Percentiles rank a stretch among this genome's conserved stretches.
Conservation (phyloP, 163 green algal genomes). For the Volvox carteri region DNA sequence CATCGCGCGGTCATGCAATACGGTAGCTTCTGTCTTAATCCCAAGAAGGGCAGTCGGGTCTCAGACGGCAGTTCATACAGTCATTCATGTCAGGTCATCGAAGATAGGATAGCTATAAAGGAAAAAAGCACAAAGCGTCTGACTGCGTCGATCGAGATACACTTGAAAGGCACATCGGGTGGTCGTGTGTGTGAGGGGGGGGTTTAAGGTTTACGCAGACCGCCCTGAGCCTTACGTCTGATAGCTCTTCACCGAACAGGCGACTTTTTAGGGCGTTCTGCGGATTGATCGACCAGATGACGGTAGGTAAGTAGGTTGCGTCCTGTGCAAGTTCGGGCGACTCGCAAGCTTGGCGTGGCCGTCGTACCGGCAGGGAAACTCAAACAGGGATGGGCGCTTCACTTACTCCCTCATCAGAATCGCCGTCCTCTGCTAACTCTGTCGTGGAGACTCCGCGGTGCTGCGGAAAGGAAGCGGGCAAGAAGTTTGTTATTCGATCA, state of each 20-base stretch:
- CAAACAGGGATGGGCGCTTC: not conserved
- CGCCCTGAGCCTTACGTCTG: conserved; percentile 23
- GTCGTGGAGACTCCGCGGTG: conserved; percentile 11
- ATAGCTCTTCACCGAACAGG: not conserved
- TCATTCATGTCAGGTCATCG: no score
- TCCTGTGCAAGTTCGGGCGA: conserved; percentile 10
- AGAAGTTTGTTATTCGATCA: not conserved
- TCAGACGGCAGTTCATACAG: no score
- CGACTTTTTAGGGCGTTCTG: conserved; percentile 34
- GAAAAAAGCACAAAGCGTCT: no score
- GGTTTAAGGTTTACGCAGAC: not conserved
- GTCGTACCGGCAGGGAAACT: not conserved
- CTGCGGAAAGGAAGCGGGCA: not conserved
- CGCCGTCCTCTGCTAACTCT: conserved; percentile 29
- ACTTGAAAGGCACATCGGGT: no score
- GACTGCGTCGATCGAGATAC: no score
- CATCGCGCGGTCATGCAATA: no score
- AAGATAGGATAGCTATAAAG: no score
- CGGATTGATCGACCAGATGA: conserved; percentile 24
- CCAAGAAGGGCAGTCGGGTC: no score
- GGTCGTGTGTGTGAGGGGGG: no score
- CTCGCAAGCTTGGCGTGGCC: conserved; percentile 5
- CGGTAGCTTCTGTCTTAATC: no score
- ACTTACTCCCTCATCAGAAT: conserved; percentile 44
- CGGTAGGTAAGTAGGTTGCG: conserved; percentile 33